Base-by-base conservation (phyloP, 768 basidiomycete genomes). In the Amanita pseudoporphyria region DNA sequence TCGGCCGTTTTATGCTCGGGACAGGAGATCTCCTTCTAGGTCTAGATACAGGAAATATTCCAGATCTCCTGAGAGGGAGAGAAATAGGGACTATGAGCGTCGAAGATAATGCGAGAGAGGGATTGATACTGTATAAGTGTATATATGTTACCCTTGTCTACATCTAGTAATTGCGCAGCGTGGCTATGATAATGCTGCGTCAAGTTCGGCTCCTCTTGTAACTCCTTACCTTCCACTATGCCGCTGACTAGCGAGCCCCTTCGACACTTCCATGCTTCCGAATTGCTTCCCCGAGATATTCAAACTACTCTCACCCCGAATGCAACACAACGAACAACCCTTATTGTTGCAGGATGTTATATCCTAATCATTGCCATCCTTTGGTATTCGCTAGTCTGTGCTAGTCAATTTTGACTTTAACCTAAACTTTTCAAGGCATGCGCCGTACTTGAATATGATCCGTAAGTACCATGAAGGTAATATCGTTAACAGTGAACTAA, bases 281-380 rank as follows among this genome's bases (percentile, higher is more conserved):
- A 19, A 33, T 16, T 45, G 1, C 18, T 44, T 51, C 30, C 32
- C 22, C 63, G 74, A 48, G 69, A 74, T 57, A 66, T 73, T 56
- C 54, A 70, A 53, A 62, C 65, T 3, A 61, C 57, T 47, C 52
- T 90, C 31, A 78, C 77, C 19, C 87, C 87, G 1, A 87, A 78
- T 54, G 69, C 66, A 9, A 90, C 88, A 6, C 88, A 91, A 61
- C 69, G 71, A 55, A 79, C 70, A 12, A 92, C 89, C 1, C 67
- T 92, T 41, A 89, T 92, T 48, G 82, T 89, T 26, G 89, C 87
- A 6, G 87, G 78, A 9, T 72, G 71, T 26, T 92, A 91, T 64
- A 68, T 90, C 49, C 22, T 90, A 19, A 74, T 66, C 3, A 92
- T 91, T 62, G 84, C 71, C n/a, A 80, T 92, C 47, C 65, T 92